phyloP scores from a whole-genome alignment of 192 early-diverging fungal genomes.

The Gonapodya prolifera region DNA sequence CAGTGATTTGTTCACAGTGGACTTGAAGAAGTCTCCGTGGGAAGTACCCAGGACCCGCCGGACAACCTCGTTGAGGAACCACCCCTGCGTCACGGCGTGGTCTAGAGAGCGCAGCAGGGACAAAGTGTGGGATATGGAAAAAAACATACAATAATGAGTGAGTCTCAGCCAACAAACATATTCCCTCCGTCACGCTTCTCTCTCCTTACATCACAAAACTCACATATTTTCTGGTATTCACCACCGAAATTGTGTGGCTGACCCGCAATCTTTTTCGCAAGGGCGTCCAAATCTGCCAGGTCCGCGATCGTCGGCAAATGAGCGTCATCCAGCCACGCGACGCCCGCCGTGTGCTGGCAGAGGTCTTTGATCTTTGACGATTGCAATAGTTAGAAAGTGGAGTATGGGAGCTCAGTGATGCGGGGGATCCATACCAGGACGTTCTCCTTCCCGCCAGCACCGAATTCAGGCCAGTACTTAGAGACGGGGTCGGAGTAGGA shows the following conservation, averaged over 20 bases:
- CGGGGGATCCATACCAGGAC: conserved; percentile 41
- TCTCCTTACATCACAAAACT: background rate
- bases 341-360: conserved; percentile 52
- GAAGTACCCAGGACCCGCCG: background rate
- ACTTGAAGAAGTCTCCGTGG: background rate
- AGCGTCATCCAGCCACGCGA: conserved; percentile 37
- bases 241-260: conserved; percentile 59
- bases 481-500: conserved; percentile 33
- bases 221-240: background rate
- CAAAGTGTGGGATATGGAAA: too few relatives aligned
- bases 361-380: conserved; percentile 22
- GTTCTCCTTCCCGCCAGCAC: conserved; percentile 49
- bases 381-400: too few relatives aligned
- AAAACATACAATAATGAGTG: too few relatives aligned
- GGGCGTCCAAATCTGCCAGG: conserved; percentile 27
- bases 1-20: background rate
- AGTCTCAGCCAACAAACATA: too few relatives aligned
- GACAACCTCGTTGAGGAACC: conserved; percentile 4
- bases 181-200: too few relatives aligned
- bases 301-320: conserved; percentile 26
- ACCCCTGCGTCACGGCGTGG: background rate
- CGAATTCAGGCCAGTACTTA: conserved; percentile 67
- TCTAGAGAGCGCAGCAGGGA: too few relatives aligned
- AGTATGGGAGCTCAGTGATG: too few relatives aligned
- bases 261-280: conserved; percentile 33